Evolutionary conservation across 208 protist species (phyloP).

Genomic region (Phytomonas francai): DNA sequence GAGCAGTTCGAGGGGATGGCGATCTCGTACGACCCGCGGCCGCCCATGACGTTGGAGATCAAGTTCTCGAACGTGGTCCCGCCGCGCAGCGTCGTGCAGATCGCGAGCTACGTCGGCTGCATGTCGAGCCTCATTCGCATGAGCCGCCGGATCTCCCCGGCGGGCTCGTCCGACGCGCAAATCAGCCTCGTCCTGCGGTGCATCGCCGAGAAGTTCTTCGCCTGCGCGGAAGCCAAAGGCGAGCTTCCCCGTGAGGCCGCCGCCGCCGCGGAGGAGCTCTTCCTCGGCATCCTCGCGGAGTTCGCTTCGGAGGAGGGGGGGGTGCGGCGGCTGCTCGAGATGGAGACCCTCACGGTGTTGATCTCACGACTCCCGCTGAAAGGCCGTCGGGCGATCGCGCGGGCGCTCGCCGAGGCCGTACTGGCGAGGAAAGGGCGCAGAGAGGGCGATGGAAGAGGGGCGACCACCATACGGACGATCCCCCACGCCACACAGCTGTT

Average conservation of each 20-base stretch:
- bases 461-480: slow-evolving; percentile 16
- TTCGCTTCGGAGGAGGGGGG: slow-evolving; percentile 18
- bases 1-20: slow-evolving; percentile 28
- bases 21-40: slow-evolving; percentile 16
- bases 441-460: slow-evolving; percentile 10
- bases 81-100: slow-evolving; percentile 25
- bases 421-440: slow-evolving; percentile 11
- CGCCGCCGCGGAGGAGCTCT: slow-evolving; percentile 22
- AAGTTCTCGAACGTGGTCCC: slow-evolving; percentile 23
- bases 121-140: neutral
- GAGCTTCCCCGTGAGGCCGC: slow-evolving; percentile 21
- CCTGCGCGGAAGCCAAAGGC: neutral
- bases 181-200: neutral
- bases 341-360: slow-evolving; percentile 57
- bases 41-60: slow-evolving; percentile 16
- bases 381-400: slow-evolving; percentile 41
- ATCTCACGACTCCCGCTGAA: slow-evolving; percentile 52
- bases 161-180: neutral
- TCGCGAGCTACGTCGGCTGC: slow-evolving; percentile 33
- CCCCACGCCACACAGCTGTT: slow-evolving; percentile 67
- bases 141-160: neutral
- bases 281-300: slow-evolving; percentile 19
- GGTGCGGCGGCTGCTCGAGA: slow-evolving; percentile 45
- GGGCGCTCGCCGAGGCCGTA: slow-evolving; percentile 40
- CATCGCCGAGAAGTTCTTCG: neutral